Evolutionary conservation across 2,329 filamentous ascomycete genomes (phyloP).

Genomic region (Lecanicillium sp.): DNA sequence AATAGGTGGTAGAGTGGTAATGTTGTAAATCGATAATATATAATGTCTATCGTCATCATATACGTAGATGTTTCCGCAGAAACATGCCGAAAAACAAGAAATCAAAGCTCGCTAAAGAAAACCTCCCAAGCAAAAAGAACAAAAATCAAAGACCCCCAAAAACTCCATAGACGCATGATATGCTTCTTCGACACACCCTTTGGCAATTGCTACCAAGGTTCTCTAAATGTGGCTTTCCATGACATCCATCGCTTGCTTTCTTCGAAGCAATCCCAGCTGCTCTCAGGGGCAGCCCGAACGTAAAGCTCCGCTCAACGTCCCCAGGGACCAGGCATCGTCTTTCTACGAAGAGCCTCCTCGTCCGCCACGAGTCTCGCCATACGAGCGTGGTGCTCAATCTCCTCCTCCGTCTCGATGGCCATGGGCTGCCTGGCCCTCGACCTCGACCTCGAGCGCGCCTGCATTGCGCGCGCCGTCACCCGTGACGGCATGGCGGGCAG

Average conservation of each 20-base stretch:
- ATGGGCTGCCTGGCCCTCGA: no score
- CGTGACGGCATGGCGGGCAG: no score
- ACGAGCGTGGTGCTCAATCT: constrained; percentile 40
- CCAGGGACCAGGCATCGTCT: constrained; percentile 34
- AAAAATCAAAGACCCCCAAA: neutral
- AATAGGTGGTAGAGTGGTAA: neutral
- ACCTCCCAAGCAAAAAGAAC: no score
- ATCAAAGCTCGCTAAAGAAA: constrained; percentile 7
- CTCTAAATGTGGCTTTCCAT: no score
- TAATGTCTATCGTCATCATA: constrained; percentile 10
- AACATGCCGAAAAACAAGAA: neutral
- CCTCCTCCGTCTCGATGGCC: constrained; percentile 38
- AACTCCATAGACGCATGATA: neutral
- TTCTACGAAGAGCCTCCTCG: constrained; percentile 43
- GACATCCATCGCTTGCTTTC: no score
- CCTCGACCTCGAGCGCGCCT: no score
- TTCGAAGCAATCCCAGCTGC: no score
- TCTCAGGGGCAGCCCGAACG: no score
- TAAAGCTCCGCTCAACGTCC: constrained; percentile 21
- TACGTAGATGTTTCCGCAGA: neutral
- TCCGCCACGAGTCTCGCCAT: constrained; percentile 34
- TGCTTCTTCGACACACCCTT: no score
- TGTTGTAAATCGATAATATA: constrained; percentile 7
- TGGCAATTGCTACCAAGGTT: neutral
- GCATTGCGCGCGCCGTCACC: no score